Conservation (phyloP, 129 eudicot genomes). For the Flaveria ramosissima region DNA sequence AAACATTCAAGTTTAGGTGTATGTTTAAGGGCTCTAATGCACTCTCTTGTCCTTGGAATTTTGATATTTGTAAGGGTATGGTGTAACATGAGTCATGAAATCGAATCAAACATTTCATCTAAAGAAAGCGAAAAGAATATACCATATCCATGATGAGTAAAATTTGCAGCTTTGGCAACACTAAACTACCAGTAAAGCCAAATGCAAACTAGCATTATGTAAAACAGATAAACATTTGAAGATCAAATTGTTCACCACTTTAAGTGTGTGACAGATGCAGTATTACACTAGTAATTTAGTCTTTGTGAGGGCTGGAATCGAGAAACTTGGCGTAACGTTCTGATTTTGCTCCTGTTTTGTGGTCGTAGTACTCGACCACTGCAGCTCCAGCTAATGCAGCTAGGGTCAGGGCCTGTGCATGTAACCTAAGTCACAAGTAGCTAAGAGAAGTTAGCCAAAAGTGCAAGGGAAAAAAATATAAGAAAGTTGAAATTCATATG, state of each 20-base stretch:
- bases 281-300: conserved; percentile 28
- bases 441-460: conserved; percentile 10
- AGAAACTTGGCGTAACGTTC: conserved; percentile 66
- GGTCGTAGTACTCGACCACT: conserved; percentile 81
- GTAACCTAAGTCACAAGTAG: conserved; percentile 56
- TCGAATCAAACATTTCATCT: conserved; percentile 2
- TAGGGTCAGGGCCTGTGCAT: conserved; percentile 91
- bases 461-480: neutral
- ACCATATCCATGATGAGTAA: conserved; percentile 26
- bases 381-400: conserved; percentile 95
- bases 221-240: conserved; percentile 12
- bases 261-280: conserved; percentile 13
- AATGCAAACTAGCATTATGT: conserved; percentile 33
- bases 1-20: neutral
- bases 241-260: neutral
- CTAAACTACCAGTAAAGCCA: conserved; percentile 26
- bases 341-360: conserved; percentile 52
- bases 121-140: conserved; percentile 3
- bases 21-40: neutral
- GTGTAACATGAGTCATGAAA: neutral
- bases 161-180: conserved; percentile 35
- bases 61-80: neutral
- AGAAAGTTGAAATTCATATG: neutral
- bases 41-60: neutral
- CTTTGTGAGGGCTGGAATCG: conserved; percentile 52